Evolutionary conservation across 208 protist genomes (phyloP).

Genomic region (Angomonas ambiguus): DNA sequence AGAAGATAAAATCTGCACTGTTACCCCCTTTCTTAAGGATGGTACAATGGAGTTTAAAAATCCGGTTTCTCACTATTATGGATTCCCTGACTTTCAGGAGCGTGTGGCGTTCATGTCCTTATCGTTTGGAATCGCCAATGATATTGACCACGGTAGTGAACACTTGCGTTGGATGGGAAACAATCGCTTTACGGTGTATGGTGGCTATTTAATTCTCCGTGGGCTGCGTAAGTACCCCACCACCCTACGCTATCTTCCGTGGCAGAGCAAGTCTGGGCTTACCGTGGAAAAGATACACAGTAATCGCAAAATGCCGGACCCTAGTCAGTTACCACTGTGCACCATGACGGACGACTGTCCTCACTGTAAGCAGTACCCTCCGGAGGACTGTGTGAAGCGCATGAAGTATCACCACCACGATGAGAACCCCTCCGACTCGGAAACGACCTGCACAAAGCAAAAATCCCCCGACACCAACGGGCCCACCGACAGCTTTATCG

Average conservation of each 20-base stretch:
- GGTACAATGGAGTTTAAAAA: constrained; percentile 42
- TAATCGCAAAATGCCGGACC: constrained; percentile 32
- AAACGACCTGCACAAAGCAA: not conserved
- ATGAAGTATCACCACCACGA: not conserved
- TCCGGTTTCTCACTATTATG: constrained; percentile 27
- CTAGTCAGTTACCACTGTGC: constrained; percentile 46
- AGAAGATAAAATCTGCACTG: not conserved
- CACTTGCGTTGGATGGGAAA: constrained; percentile 85
- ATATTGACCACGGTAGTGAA: constrained; percentile 83
- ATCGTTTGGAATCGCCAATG: constrained; percentile 78
- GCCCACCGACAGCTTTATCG: not conserved
- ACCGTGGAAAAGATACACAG: constrained; percentile 56
- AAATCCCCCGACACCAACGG: not conserved
- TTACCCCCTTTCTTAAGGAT: constrained; percentile 39
- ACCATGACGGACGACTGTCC: constrained; percentile 54
- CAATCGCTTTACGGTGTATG: constrained; percentile 70
- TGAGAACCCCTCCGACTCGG: not conserved
- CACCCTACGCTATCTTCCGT: constrained; percentile 75
- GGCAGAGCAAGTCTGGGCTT: constrained; percentile 30
- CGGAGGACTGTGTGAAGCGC: not conserved
- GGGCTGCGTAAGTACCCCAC: constrained; percentile 49
- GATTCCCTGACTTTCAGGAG: constrained; percentile 36
- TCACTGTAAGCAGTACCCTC: constrained; percentile 49
- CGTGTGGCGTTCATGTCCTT: constrained; percentile 83
- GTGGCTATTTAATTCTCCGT: constrained; percentile 48